Percentiles rank a stretch among this genome's conserved stretches.
phyloP scores from a whole-genome alignment of 2,329 filamentous ascomycete species.

The Ophiostoma triangulosporum region DNA sequence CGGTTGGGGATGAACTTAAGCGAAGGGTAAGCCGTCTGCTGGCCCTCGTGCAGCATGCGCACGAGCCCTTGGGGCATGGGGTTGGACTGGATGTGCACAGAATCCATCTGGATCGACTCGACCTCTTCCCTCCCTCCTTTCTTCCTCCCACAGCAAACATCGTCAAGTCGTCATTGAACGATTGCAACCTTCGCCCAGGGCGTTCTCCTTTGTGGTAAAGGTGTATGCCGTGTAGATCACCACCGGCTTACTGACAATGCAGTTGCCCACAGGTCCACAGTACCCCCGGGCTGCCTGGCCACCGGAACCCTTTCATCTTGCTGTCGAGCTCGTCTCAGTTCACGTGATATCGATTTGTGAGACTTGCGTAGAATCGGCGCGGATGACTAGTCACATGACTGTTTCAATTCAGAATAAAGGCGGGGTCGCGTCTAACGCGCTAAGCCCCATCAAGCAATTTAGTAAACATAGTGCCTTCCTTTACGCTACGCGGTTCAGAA shows the following conservation, averaged over 20 bases:
- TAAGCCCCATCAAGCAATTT: slow-evolving; percentile 2
- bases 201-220: too few relatives aligned
- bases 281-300: too few relatives aligned
- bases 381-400: too few relatives aligned
- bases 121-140: background rate
- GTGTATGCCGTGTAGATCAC: too few relatives aligned
- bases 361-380: background rate
- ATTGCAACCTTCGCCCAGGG: background rate
- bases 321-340: too few relatives aligned
- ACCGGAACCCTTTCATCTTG: too few relatives aligned
- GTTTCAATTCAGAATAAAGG: background rate
- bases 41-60: slow-evolving; percentile 79
- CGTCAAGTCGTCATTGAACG: background rate
- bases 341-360: too few relatives aligned
- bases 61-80: slow-evolving; percentile 62
- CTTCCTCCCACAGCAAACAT: background rate
- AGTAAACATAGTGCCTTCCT: slow-evolving; percentile 6
- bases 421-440: slow-evolving; percentile 4
- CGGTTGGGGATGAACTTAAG: slow-evolving; percentile 83
- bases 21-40: slow-evolving; percentile 81
- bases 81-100: too few relatives aligned
- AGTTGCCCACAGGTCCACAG: too few relatives aligned
- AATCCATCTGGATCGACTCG: slow-evolving; percentile 53
- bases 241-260: too few relatives aligned
- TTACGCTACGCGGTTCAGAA: slow-evolving; percentile 1